A percentile compares a stretch with the other conserved stretches of the same genome.
Evolutionary conservation across 2,329 filamentous ascomycete species (phyloP).

Genomic region (Penicillium glabrum): DNA sequence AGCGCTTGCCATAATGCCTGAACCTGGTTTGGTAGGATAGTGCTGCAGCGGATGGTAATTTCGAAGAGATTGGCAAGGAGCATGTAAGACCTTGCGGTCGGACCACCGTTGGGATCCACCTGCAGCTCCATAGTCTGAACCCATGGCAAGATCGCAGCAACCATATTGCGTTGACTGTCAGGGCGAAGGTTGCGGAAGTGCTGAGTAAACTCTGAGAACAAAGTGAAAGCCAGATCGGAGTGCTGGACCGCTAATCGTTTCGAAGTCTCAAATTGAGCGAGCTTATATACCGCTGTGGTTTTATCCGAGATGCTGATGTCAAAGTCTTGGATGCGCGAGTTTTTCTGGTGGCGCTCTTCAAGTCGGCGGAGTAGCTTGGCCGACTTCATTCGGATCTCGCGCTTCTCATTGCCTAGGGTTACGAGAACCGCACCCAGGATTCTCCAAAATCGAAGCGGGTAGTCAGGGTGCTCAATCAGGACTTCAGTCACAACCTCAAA

Average conservation of each 20-base stretch:
- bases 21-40: slow-evolving; percentile 88
- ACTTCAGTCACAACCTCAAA: slow-evolving; percentile 91
- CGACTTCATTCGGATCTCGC: slow-evolving; percentile 84
- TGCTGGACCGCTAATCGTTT: slow-evolving; percentile 86
- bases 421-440: slow-evolving; percentile 84
- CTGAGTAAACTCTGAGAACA: slow-evolving; percentile 92
- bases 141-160: slow-evolving; percentile 93
- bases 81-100: slow-evolving; percentile 90
- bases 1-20: slow-evolving; percentile 97
- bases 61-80: slow-evolving; percentile 92
- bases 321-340: slow-evolving; percentile 91
- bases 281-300: slow-evolving; percentile 95
- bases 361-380: slow-evolving; percentile 75
- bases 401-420: slow-evolving; percentile 88
- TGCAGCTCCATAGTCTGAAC: slow-evolving; percentile 92
- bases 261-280: slow-evolving; percentile 95
- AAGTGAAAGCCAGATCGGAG: slow-evolving; percentile 82
- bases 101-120: slow-evolving; percentile 85
- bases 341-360: slow-evolving; percentile 79
- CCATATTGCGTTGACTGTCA: slow-evolving; percentile 85
- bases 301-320: slow-evolving; percentile 99
- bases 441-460: slow-evolving; percentile 86
- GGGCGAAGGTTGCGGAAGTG: slow-evolving; percentile 88
- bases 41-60: slow-evolving; percentile 90
- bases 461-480: slow-evolving; percentile 77